Evolutionary conservation across 257 asterid genomes (phyloP).

Genomic region (Ehretia macrophylla): DNA sequence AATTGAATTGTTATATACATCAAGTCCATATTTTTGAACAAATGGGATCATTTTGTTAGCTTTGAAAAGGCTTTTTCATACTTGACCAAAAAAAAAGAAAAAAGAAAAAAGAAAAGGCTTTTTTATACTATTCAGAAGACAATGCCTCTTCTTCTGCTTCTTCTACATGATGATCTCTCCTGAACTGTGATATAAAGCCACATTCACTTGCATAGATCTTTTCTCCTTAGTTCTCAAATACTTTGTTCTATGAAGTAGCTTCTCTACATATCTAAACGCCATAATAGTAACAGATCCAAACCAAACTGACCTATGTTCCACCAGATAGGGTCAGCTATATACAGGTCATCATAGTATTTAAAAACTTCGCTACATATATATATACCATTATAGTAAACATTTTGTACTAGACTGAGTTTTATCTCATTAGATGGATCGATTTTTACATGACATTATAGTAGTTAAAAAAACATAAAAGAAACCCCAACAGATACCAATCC

Average conservation of each 20-base stretch:
- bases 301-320: neutral
- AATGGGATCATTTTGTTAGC: conserved; percentile 51
- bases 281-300: conserved; percentile 13
- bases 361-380: too few relatives aligned
- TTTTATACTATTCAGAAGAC: conserved; percentile 72
- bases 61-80: conserved; percentile 44
- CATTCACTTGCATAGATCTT: conserved; percentile 17
- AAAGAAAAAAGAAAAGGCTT: too few relatives aligned
- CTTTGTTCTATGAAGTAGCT: conserved; percentile 22
- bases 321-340: too few relatives aligned
- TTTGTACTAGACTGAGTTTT: too few relatives aligned
- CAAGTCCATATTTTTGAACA: conserved; percentile 58
- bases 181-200: conserved; percentile 20
- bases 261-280: conserved; percentile 27
- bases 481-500: neutral
- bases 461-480: neutral
- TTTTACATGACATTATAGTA: neutral
- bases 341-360: too few relatives aligned
- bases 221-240: conserved; percentile 10
- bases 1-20: conserved; percentile 42
- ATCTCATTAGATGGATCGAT: neutral
- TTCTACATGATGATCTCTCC: too few relatives aligned
- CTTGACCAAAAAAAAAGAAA: too few relatives aligned
- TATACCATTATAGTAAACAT: too few relatives aligned
- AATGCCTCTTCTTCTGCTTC: conserved; percentile 27